Conservation (phyloP, 2,329 filamentous ascomycete species). For the Diatrype stigma region DNA sequence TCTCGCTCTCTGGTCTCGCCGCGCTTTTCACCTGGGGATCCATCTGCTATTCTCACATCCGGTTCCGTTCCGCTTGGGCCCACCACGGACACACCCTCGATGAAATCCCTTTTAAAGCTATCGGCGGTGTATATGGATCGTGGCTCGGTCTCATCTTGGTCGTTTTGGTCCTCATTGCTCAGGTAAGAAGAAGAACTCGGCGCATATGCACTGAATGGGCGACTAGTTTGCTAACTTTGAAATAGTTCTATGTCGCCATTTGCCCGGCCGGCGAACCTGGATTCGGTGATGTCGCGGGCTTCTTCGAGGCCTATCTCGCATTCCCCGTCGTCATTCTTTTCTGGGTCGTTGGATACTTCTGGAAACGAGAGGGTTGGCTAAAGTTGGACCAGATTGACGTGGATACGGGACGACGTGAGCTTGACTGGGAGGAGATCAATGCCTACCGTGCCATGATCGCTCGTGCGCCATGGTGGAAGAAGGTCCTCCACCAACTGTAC, state of each 20-base stretch:
- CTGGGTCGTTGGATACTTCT: conserved; percentile 53
- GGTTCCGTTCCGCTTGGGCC: conserved; percentile 62
- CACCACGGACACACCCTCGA: conserved; percentile 57
- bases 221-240: conserved; percentile 2
- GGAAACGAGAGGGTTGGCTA: conserved; percentile 60
- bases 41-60: conserved; percentile 65
- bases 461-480: conserved; percentile 42
- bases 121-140: conserved; percentile 59
- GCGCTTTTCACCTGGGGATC: conserved; percentile 67
- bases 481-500: conserved; percentile 28
- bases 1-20: conserved; percentile 60
- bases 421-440: conserved; percentile 58
- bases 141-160: conserved; percentile 59
- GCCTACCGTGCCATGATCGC: conserved; percentile 41
- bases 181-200: conserved; percentile 29
- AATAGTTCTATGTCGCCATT: conserved; percentile 44
- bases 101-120: conserved; percentile 63
- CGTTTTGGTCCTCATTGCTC: conserved; percentile 51
- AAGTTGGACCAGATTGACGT: conserved; percentile 60
- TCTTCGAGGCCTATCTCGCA: conserved; percentile 53
- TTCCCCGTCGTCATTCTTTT: conserved; percentile 51
- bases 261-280: conserved; percentile 17
- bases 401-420: conserved; percentile 58
- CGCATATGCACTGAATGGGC: not conserved
- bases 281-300: conserved; percentile 37